Percentiles rank a stretch among this genome's conserved stretches.
These are phyloP conservation scores for Acacia concinna DNA, from an alignment of 331 rosid genomes.

Conservation along the genomic window DNA sequence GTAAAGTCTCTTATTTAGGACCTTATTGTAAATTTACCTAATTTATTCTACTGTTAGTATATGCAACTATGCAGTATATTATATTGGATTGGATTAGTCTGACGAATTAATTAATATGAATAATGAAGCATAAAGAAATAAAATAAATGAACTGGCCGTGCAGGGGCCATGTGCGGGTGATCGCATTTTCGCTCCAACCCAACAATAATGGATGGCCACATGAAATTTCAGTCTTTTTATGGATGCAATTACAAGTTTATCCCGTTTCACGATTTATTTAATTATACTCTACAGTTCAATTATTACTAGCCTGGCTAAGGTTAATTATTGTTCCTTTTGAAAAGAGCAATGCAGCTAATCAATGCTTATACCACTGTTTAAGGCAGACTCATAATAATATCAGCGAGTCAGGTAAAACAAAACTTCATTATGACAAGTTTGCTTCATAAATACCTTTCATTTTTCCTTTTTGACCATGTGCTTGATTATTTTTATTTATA, in stretches of 20 bases:
- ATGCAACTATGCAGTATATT: no score
- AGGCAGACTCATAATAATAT: not conserved
- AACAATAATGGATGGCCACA: constrained; percentile 39
- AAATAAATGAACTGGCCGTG: constrained; percentile 27
- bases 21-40: no score
- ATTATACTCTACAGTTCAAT: no score
- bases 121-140: not conserved
- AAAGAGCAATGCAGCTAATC: constrained; percentile 5
- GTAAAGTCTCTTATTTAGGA: no score
- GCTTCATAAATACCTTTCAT: not conserved
- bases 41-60: no score
- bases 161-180: constrained; percentile 34
- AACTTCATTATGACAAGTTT: not conserved
- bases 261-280: not conserved
- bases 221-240: constrained; percentile 28
- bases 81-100: no score
- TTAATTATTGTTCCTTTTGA: constrained; percentile 20
- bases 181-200: constrained; percentile 23
- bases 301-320: not conserved
- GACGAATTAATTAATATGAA: not conserved
- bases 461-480: not conserved
- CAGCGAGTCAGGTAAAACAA: not conserved
- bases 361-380: not conserved
- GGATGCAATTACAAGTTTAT: not conserved
- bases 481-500: not conserved